Evolutionary conservation across 208 protist species (phyloP).

Genomic region (Leptomonas seymouri): DNA sequence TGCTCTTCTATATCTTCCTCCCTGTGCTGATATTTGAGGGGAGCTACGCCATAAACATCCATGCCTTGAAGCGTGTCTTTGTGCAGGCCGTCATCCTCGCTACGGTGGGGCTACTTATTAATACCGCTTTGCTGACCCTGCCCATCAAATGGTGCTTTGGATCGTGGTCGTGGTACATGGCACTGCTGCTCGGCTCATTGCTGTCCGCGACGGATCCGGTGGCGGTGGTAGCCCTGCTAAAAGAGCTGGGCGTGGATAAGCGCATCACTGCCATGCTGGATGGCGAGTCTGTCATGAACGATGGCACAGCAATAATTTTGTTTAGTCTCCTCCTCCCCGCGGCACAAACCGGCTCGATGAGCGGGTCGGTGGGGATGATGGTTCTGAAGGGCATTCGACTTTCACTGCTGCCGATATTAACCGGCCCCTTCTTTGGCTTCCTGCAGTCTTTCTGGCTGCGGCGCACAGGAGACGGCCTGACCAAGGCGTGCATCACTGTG

Average conservation of each 20-base stretch:
- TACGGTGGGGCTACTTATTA: constrained; percentile 77
- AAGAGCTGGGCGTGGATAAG: constrained; percentile 80
- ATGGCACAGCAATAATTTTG: constrained; percentile 90
- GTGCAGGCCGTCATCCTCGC: constrained; percentile 73
- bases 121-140: constrained; percentile 63
- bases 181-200: constrained; percentile 76
- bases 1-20: constrained; percentile 91
- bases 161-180: constrained; percentile 70
- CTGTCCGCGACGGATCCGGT: constrained; percentile 92
- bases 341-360: constrained; percentile 40
- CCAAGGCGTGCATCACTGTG: constrained; percentile 79
- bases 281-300: constrained; percentile 91
- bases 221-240: constrained; percentile 86
- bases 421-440: constrained; percentile 77
- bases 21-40: constrained; percentile 92
- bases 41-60: constrained; percentile 83
- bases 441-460: constrained; percentile 71
- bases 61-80: constrained; percentile 70
- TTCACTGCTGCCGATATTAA: constrained; percentile 55
- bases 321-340: constrained; percentile 80
- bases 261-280: constrained; percentile 84
- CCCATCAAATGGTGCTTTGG: constrained; percentile 53
- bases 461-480: constrained; percentile 45
- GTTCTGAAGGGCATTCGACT: constrained; percentile 50
- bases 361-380: constrained; percentile 37